These are phyloP conservation scores for Nicotiana tabacum DNA, from an alignment of 257 asterid genomes.

Conservation along the genomic window DNA sequence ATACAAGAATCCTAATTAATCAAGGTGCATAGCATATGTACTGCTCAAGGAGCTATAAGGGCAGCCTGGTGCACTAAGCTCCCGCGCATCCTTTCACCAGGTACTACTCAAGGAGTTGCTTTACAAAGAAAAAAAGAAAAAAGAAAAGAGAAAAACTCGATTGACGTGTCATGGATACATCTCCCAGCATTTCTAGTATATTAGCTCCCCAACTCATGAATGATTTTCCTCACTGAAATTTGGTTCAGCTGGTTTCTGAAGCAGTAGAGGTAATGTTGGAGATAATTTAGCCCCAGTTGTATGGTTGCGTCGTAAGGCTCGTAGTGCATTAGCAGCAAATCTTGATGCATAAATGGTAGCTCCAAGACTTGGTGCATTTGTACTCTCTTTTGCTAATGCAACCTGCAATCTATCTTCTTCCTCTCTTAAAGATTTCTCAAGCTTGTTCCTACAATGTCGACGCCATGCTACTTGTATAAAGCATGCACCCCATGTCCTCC, in stretches of 20 bases:
- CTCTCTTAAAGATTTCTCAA: slow-evolving; percentile 30
- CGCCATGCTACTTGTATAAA: slow-evolving; percentile 74
- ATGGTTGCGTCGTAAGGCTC: background rate
- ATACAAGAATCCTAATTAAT: background rate
- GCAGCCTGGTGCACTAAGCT: no score
- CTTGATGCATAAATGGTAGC: slow-evolving; percentile 50
- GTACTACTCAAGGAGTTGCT: background rate
- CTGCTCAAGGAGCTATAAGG: background rate
- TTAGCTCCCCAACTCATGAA: background rate
- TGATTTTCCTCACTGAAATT: slow-evolving; percentile 31
- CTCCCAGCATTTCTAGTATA: background rate
- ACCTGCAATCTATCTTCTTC: slow-evolving; percentile 40
- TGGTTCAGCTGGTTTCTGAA: slow-evolving; percentile 64
- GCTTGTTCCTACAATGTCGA: slow-evolving; percentile 41
- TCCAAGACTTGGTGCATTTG: slow-evolving; percentile 28
- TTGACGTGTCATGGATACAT: background rate
- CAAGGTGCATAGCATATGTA: background rate
- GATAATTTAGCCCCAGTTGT: slow-evolving; percentile 15
- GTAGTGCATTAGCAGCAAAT: slow-evolving; percentile 47
- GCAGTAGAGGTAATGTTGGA: slow-evolving; percentile 40
- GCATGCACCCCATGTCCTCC: slow-evolving; percentile 72
- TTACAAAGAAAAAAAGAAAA: background rate
- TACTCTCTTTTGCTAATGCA: slow-evolving; percentile 24
- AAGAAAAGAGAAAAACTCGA: background rate
- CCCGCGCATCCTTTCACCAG: no score